Conservation (phyloP, 306 rosid genomes). For the Adenanthera pavonina region DNA sequence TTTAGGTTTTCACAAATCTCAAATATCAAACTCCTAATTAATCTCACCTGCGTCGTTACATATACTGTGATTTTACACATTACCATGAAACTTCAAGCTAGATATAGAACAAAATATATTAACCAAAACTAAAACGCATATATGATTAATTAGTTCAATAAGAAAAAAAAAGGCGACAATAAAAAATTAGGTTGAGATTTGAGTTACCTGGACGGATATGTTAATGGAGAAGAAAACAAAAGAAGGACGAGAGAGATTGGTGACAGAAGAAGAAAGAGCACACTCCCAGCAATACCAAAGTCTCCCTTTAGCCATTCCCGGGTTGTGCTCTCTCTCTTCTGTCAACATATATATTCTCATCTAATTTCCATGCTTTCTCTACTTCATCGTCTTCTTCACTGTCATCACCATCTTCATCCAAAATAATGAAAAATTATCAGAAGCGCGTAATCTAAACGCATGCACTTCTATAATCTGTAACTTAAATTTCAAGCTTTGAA, state of each 20-base stretch:
- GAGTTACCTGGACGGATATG: slow-evolving; percentile 32
- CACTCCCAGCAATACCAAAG: slow-evolving; percentile 79
- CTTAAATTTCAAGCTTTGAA: background rate
- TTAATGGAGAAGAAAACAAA: background rate
- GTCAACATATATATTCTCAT: slow-evolving; percentile 58
- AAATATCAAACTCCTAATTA: background rate
- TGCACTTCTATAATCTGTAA: background rate
- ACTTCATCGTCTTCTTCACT: background rate
- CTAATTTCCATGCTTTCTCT: background rate
- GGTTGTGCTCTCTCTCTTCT: slow-evolving; percentile 99
- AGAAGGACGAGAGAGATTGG: slow-evolving; percentile 20
- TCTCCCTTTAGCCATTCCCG: slow-evolving; percentile 47
- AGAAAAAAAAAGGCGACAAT: background rate
- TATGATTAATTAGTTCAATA: no score
- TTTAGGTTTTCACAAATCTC: background rate
- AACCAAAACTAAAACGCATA: background rate
- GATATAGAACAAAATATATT: background rate
- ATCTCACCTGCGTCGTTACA: no score
- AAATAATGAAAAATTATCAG: background rate
- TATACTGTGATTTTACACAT: no score
- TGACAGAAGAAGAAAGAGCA: slow-evolving; percentile 84
- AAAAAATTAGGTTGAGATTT: background rate
- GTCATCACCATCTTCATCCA: background rate
- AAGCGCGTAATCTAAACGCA: background rate
- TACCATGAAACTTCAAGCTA: no score